Evolutionary conservation across 768 basidiomycete genomes (phyloP), one percentile per base, ranked within the genome.

Genomic region (Terana coerulea): DNA sequence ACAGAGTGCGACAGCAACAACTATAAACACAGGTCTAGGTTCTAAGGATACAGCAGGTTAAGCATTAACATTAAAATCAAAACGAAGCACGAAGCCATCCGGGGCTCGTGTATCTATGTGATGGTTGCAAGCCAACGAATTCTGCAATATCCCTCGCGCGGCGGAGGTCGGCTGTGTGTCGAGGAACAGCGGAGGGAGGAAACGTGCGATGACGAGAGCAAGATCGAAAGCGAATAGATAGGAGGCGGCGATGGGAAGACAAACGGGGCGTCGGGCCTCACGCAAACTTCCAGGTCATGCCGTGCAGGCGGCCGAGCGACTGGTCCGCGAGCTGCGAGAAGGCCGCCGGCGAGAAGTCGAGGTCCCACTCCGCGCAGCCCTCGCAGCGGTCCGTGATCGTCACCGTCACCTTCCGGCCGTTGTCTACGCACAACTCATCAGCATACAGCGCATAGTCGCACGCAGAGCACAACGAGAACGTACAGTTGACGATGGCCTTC

Each of bases 281-380:
- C 29, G 55, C 21, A 75, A 76, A 84, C 17, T 33, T 24, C 84
- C 88, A 88, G 8, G 57, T 62, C 24, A 87, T 64, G 43, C 59
- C 63, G 36, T 17, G 43, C 55, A 89, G 63, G 54, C 84, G 83
- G 15, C 88, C 88, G 11, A 75, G 31, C 29, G 58, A 40, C 12
- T 45, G 40, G 52, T 59, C 55, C 1, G 83, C 79, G 35, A 90
- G 71, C 7, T 56, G 0, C 0, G 58, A 3, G 66, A 89, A 90
- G 9, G 83, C 83, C 5, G 66, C 1, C 5, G 78, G 80, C 14
- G 84, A 80, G 56, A 90, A 73, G 67, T 89, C 86, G 54, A 90
- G 75, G 61, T 78, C 75, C 44, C 63, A 72, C 14, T 10, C 28
- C 0, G 55, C 55, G 56, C 88, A 91, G 7, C 61, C 83, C 1